Conservation (phyloP, 495 filamentous ascomycete genomes). For the Stereocaulon alpinum region DNA sequence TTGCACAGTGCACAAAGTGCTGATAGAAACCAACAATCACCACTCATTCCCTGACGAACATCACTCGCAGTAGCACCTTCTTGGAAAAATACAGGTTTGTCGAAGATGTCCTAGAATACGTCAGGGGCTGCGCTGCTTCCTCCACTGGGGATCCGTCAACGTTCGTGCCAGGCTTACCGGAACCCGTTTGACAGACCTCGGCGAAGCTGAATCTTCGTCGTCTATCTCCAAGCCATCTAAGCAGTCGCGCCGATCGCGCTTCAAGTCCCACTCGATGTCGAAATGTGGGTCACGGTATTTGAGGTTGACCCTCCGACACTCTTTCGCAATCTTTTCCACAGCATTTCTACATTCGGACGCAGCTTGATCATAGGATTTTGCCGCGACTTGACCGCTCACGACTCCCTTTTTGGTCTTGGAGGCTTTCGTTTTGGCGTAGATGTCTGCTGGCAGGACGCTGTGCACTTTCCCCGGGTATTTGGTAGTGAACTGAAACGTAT, state of each 20-base stretch:
- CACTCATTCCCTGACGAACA: constrained; percentile 67
- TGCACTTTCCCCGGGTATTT: constrained; percentile 47
- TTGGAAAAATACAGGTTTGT: constrained; percentile 73
- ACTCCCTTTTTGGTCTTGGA: constrained; percentile 41
- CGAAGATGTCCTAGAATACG: constrained; percentile 62
- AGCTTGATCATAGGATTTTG: constrained; percentile 63
- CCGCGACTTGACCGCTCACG: constrained; percentile 45
- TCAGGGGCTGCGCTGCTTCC: background rate
- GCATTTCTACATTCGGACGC: constrained; percentile 56
- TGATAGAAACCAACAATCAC: constrained; percentile 89
- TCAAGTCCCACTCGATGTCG: constrained; percentile 74
- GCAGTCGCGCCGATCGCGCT: constrained; percentile 47
- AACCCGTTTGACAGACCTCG: constrained; percentile 56
- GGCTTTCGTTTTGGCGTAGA: constrained; percentile 53
- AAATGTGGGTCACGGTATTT: constrained; percentile 88
- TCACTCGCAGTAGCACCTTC: constrained; percentile 76
- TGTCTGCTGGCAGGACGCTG: constrained; percentile 63
- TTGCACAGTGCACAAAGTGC: constrained; percentile 76
- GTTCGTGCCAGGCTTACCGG: constrained; percentile 29
- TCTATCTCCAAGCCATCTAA: constrained; percentile 49
- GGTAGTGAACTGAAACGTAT: constrained; percentile 3
- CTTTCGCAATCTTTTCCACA: constrained; percentile 70
- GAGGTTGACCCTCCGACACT: constrained; percentile 76
- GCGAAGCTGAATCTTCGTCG: constrained; percentile 35
- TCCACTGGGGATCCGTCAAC: background rate